Evolutionary conservation across 2,329 filamentous ascomycete species (phyloP), one percentile per base, ranked within the genome.

Genomic region (Berkeleyomyces rouxiae): DNA sequence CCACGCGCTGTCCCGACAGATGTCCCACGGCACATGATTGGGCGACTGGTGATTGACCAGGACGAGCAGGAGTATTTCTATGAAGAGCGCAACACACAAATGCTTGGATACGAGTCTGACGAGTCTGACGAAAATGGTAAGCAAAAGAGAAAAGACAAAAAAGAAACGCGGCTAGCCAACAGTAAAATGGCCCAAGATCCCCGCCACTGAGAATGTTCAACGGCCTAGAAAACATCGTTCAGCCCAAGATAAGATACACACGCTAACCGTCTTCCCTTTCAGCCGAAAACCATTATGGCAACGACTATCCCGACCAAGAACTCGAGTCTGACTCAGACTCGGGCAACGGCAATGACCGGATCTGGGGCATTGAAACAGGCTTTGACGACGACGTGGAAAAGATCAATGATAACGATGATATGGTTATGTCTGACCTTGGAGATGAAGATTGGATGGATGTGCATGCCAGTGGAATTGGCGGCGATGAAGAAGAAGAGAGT

Each of bases 251-350:
- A 2, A 53, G 7, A 4, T n/a, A 37, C 33, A 36, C 49, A 37
- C 47, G 31, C 63, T 63, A 55, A 66, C 65, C 39, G 44, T 11
- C 55, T 46, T 37, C n/a, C 9, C 53, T 31, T 7, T 13, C 65
- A 84, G 85, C 87, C 43, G 87, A 91, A 70, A 86, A 89, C 68
- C 84, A 89, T 72, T 90, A 90, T 69, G 83, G 84, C 3, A 85
- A 86, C 61, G 87, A 91, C 70, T 91, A 91, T 67, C 87, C 87
- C 0, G 87, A 91, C 66, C 87, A 91, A 61, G 87, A 91, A 70
- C 79, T 90, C 11, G 84, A 82, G 53, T 85, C 82, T 13, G 86
- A 90, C 67, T 51, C 47, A n/a, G 64, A 66, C 53, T 62, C 61
- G 31, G 64, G 61, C 16, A 61, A 76, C 65, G 78, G 23, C 60